phyloP scores from a whole-genome alignment of 257 asterid genomes.

The Solanum sejunctum region DNA sequence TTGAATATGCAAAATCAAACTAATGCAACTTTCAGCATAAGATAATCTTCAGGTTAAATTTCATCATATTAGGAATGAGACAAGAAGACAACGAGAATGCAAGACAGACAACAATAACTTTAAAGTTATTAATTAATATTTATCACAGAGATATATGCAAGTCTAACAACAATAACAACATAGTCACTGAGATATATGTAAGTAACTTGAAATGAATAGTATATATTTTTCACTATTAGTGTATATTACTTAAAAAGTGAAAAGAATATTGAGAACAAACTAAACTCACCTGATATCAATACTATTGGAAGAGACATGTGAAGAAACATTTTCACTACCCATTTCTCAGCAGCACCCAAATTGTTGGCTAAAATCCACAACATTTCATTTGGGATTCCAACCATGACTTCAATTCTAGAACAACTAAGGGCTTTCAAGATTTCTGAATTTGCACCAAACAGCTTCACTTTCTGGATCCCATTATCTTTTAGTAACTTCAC shows the following conservation, averaged over 20 bases:
- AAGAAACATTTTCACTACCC: slow-evolving; percentile 80
- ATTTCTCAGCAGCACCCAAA: slow-evolving; percentile 68
- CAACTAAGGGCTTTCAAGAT: slow-evolving; percentile 55
- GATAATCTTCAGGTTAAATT: background rate
- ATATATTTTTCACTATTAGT: background rate
- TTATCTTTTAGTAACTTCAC: slow-evolving; percentile 69
- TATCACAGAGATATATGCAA: background rate
- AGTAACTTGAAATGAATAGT: background rate
- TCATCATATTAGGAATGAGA: background rate
- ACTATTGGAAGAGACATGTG: slow-evolving; percentile 49
- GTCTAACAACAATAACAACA: too few species aligned
- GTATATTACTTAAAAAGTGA: background rate
- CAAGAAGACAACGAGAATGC: background rate
- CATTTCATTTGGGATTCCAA: slow-evolving; percentile 93
- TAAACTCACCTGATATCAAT: slow-evolving; percentile 64
- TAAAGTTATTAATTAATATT: background rate
- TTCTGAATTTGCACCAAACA: slow-evolving; percentile 67
- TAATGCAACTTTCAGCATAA: background rate
- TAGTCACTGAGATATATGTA: background rate
- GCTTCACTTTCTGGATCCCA: slow-evolving; percentile 73
- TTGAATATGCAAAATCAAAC: background rate
- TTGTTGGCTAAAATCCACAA: slow-evolving; percentile 39
- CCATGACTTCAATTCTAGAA: slow-evolving; percentile 88
- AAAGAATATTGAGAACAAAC: background rate
- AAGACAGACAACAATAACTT: background rate